A percentile compares a stretch with the other conserved stretches of the same genome.
Evolutionary conservation across 345 rosid genomes (phyloP).

Genomic region (Salix purpurea): DNA sequence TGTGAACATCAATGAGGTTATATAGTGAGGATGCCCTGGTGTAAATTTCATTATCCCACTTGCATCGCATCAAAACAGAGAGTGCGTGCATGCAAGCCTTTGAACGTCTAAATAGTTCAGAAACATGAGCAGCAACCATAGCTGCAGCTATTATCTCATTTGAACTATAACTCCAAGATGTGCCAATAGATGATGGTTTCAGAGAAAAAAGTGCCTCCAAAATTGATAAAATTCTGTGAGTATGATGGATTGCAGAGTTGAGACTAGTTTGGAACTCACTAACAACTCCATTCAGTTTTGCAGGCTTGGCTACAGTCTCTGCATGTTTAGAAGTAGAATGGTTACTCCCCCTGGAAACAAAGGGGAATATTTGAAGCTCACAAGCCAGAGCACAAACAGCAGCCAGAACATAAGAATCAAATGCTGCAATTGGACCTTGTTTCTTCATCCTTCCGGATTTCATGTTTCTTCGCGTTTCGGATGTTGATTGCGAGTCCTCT

Average conservation of each 20-base stretch:
- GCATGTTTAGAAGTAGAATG: slow-evolving; percentile 37
- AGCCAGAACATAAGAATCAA: slow-evolving; percentile 93
- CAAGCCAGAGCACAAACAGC: slow-evolving; percentile 97
- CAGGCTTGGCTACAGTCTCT: slow-evolving; percentile 40
- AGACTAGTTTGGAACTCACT: slow-evolving; percentile 53
- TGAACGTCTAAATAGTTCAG: slow-evolving; percentile 84
- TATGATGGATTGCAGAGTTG: slow-evolving; percentile 76
- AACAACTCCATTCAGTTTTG: slow-evolving; percentile 54
- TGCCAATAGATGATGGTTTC: slow-evolving; percentile 89
- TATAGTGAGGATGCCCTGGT: slow-evolving; percentile 75
- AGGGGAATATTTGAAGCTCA: slow-evolving; percentile 87
- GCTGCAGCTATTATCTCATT: slow-evolving; percentile 99
- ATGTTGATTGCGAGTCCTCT: slow-evolving; percentile 33
- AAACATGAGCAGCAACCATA: slow-evolving; percentile 98
- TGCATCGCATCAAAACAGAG: slow-evolving; percentile 79
- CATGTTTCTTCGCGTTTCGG: slow-evolving; percentile 36
- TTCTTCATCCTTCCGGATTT: slow-evolving; percentile 52
- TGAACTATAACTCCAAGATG: slow-evolving; percentile 92
- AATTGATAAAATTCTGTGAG: slow-evolving; percentile 83
- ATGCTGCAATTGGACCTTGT: slow-evolving; percentile 95
- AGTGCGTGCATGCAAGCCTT: slow-evolving; percentile 88
- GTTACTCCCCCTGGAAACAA: slow-evolving; percentile 54
- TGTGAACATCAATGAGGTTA: slow-evolving; percentile 89
- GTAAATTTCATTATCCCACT: slow-evolving; percentile 83
- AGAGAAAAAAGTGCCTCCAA: slow-evolving; percentile 89